Evolutionary conservation across 2,329 filamentous ascomycete species (phyloP).

Genomic region (Chrysosporium keratinophilum): DNA sequence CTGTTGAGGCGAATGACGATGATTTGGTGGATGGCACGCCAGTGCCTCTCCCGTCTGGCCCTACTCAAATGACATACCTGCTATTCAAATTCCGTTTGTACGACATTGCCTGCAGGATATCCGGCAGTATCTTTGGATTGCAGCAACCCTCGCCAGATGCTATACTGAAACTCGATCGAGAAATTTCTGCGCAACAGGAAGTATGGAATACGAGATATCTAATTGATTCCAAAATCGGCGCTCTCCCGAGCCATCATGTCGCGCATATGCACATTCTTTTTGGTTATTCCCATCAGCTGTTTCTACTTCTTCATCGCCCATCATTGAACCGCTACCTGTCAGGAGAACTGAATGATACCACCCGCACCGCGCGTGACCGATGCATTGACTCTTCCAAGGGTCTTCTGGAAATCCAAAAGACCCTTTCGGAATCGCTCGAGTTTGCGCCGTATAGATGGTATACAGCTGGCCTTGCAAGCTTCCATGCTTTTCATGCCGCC

Average conservation of each 20-base stretch:
- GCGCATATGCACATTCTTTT: conserved; percentile 35
- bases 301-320: conserved; percentile 31
- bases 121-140: conserved; percentile 26
- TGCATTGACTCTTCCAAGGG: conserved; percentile 28
- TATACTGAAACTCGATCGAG: conserved; percentile 22
- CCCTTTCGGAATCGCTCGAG: conserved; percentile 23
- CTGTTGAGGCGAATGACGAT: conserved; percentile 30
- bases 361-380: conserved; percentile 23
- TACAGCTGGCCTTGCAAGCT: conserved; percentile 31
- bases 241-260: conserved; percentile 27
- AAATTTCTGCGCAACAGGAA: conserved; percentile 26
- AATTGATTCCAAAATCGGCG: conserved; percentile 19
- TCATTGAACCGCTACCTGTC: conserved; percentile 26
- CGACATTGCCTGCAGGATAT: conserved; percentile 29
- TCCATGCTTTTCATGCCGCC: conserved; percentile 35
- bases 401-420: conserved; percentile 27
- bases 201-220: conserved; percentile 26
- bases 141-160: conserved; percentile 19
- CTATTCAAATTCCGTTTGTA: conserved; percentile 31
- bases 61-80: conserved; percentile 36
- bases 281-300: conserved; percentile 32
- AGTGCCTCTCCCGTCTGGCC: conserved; percentile 19
- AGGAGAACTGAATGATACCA: conserved; percentile 25
- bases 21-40: conserved; percentile 24
- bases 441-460: conserved; percentile 35